phyloP scores from a whole-genome alignment of 2,329 filamentous ascomycete species.

The Fusarium chuoi region DNA sequence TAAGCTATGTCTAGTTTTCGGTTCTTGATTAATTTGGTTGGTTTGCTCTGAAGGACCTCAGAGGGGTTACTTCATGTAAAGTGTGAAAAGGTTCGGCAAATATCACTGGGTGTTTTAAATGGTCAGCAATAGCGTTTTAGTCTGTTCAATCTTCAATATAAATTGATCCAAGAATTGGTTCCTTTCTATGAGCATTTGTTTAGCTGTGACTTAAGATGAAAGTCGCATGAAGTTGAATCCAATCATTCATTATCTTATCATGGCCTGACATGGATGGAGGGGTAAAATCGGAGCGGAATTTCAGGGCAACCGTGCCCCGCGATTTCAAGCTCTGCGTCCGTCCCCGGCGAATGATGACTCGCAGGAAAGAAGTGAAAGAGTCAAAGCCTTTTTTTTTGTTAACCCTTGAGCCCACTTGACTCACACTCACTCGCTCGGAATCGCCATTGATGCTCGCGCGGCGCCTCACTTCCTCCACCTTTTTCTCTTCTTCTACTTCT shows the following conservation, averaged over 20 bases:
- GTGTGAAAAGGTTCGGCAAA: slow-evolving; percentile 18
- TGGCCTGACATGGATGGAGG: slow-evolving; percentile 20
- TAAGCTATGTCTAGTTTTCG: slow-evolving; percentile 21
- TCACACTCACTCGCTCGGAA: slow-evolving; percentile 38
- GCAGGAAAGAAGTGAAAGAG: slow-evolving; percentile 24
- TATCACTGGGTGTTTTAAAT: slow-evolving; percentile 15
- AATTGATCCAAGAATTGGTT: slow-evolving; percentile 12
- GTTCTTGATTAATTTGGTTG: slow-evolving; percentile 29
- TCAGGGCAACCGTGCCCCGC: slow-evolving; percentile 34
- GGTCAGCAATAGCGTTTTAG: slow-evolving; percentile 27
- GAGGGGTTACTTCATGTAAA: not conserved
- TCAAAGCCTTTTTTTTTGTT: slow-evolving; percentile 44
- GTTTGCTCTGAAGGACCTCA: slow-evolving; percentile 13
- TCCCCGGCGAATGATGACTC: slow-evolving; percentile 30
- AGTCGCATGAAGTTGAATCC: not conserved
- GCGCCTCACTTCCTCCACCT: slow-evolving; percentile 39
- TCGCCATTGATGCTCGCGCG: slow-evolving; percentile 44
- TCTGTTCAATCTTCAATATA: slow-evolving; percentile 24
- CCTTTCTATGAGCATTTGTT: not conserved
- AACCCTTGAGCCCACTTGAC: slow-evolving; percentile 44
- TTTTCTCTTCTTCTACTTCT: slow-evolving; percentile 36
- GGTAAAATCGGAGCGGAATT: slow-evolving; percentile 37
- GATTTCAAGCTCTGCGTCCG: slow-evolving; percentile 14
- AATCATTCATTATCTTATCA: slow-evolving; percentile 3
- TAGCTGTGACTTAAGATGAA: not conserved